Percentiles rank a stretch among this genome's conserved stretches.
phyloP scores from a whole-genome alignment of 108 stramenopile species.

The Nitzschia sp. region DNA sequence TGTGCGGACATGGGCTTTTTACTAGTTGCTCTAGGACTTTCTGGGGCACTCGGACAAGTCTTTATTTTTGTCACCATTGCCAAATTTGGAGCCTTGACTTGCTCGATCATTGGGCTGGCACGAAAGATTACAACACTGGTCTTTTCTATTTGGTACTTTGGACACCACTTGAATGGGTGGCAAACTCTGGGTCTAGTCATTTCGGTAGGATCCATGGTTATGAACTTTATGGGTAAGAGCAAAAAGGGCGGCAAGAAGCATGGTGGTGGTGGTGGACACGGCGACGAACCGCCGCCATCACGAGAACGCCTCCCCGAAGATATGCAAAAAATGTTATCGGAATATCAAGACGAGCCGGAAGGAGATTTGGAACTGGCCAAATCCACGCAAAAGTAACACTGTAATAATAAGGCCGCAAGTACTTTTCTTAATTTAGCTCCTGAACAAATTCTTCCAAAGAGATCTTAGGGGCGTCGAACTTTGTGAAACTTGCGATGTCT shows the following conservation, averaged over 20 bases:
- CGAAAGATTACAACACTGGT: constrained; percentile 95
- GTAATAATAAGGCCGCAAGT: too few species aligned
- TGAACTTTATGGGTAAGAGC: constrained; percentile 93
- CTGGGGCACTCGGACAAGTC: constrained; percentile 96
- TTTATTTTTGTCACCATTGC: constrained; percentile 96
- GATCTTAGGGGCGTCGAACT: too few species aligned
- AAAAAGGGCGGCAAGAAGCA: constrained; percentile 34
- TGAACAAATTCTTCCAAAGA: too few species aligned
- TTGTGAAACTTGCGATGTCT: constrained; percentile 54
- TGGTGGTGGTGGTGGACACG: constrained; percentile 43
- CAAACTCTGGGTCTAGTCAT: constrained; percentile 84
- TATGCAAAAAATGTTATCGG: constrained; percentile 54
- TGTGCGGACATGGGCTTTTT: constrained; percentile 93
- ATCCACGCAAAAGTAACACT: constrained; percentile 20
- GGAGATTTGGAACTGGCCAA: constrained; percentile 34
- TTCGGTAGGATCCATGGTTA: constrained; percentile 89
- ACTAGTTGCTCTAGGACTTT: constrained; percentile 90
- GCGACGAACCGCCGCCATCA: constrained; percentile 1
- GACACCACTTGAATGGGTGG: constrained; percentile 79
- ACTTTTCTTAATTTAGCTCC: too few species aligned
- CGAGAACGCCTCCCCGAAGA: constrained; percentile 38
- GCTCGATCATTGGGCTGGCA: constrained; percentile 94
- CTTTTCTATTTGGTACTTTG: constrained; percentile 94
- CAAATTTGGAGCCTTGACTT: constrained; percentile 97
- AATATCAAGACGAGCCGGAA: constrained; percentile 48